These are phyloP conservation scores for Prinsepia uniflora DNA, from an alignment of 306 rosid species.

Conservation along the genomic window DNA sequence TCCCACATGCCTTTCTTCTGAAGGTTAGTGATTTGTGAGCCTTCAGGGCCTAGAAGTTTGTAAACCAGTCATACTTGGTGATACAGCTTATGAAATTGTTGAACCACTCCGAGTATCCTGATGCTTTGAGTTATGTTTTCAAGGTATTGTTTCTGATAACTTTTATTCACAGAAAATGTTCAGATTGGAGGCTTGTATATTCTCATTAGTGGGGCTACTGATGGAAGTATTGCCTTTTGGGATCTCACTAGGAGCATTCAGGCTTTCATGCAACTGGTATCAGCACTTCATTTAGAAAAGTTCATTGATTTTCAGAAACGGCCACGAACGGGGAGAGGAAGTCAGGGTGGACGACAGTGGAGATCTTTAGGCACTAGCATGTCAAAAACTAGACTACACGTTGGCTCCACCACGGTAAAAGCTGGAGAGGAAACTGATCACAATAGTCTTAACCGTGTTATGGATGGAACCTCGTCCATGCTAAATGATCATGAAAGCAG, in stretches of 20 bases:
- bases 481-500: slow-evolving; percentile 35
- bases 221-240: slow-evolving; percentile 93
- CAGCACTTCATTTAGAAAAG: slow-evolving; percentile 47
- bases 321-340: slow-evolving; percentile 93
- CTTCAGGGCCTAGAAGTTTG: neutral
- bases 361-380: slow-evolving; percentile 53
- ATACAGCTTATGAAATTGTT: too few species aligned
- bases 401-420: slow-evolving; percentile 23
- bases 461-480: slow-evolving; percentile 29
- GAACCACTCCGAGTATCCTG: neutral
- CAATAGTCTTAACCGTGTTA: slow-evolving; percentile 22
- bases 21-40: slow-evolving; percentile 49
- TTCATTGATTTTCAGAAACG: slow-evolving; percentile 72
- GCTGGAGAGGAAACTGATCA: slow-evolving; percentile 23
- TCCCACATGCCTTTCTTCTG: slow-evolving; percentile 39
- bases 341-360: slow-evolving; percentile 98
- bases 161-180: slow-evolving; percentile 42
- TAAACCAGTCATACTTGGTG: neutral
- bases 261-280: slow-evolving; percentile 63
- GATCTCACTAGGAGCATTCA: slow-evolving; percentile 62
- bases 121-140: neutral
- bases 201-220: slow-evolving; percentile 88
- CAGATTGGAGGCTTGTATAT: slow-evolving; percentile 46
- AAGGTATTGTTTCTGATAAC: slow-evolving; percentile 14
- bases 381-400: slow-evolving; percentile 38